Conservation (phyloP, 2,329 filamentous ascomycete genomes). For the Monosporascus sp. region DNA sequence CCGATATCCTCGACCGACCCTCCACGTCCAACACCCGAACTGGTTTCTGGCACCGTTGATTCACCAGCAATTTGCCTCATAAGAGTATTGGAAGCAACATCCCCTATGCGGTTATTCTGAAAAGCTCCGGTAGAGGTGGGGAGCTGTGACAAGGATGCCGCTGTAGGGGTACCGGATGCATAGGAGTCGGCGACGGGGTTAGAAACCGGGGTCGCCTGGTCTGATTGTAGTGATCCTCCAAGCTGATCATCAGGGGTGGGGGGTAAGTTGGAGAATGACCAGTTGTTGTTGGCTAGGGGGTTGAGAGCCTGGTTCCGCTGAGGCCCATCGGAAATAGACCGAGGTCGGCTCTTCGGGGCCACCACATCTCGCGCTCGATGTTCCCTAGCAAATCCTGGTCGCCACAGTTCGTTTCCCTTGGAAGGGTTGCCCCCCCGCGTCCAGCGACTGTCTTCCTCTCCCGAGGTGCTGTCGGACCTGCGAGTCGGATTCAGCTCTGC, state of each 20-base stretch:
- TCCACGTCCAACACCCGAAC: background rate
- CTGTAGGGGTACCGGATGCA: background rate
- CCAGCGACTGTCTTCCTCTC: conserved; percentile 4
- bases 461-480: background rate
- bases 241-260: conserved; percentile 3
- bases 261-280: conserved; percentile 47
- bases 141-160: conserved; percentile 5
- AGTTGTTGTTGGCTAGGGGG: conserved; percentile 54
- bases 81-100: background rate
- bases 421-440: conserved; percentile 5
- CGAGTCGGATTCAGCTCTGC: background rate
- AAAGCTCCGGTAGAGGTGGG: background rate
- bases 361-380: conserved; percentile 4
- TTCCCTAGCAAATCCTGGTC: conserved; percentile 2
- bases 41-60: background rate
- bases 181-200: background rate
- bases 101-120: background rate
- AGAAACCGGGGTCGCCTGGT: background rate
- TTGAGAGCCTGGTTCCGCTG: conserved; percentile 37
- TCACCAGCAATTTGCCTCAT: background rate
- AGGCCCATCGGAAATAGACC: conserved; percentile 54
- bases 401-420: background rate
- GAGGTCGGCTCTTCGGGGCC: conserved; percentile 31
- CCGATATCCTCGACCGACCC: background rate
- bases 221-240: conserved; percentile 5